Evolutionary conservation across 73 alveolate genomes (phyloP).

Genomic region (Symbiodinium pilosum): DNA sequence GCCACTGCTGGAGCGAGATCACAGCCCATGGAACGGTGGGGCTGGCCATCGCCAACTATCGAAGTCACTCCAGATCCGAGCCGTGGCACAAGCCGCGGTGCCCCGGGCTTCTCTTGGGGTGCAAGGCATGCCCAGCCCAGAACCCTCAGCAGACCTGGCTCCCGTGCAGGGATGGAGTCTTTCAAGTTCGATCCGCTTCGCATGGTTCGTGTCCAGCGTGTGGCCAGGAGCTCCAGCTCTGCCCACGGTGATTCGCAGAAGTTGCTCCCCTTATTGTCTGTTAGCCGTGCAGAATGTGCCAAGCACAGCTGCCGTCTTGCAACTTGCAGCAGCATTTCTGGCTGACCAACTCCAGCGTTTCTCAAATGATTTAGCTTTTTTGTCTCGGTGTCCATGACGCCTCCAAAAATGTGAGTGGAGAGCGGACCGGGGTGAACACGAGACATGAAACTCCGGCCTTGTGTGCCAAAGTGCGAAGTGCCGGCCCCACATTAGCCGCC

Average conservation of each 20-base stretch:
- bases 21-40: not conserved
- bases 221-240: not conserved
- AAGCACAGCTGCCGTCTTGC: not conserved
- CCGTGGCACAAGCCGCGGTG: not conserved
- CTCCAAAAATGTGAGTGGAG: not conserved
- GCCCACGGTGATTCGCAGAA: not conserved
- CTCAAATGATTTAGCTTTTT: too few relatives aligned
- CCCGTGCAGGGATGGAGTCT: not conserved
- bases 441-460: not conserved
- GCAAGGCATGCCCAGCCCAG: not conserved
- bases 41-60: not conserved
- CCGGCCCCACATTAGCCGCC: not conserved
- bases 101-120: not conserved
- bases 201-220: constrained; percentile 1
- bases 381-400: too few relatives aligned
- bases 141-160: not conserved
- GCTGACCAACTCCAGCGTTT: too few relatives aligned
- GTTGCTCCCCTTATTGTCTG: not conserved
- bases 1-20: not conserved
- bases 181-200: not conserved
- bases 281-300: not conserved
- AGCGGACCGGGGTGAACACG: not conserved
- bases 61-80: not conserved
- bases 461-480: not conserved
- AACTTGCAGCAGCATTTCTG: not conserved